Evolutionary conservation across 768 basidiomycete species (phyloP).

Genomic region (Strobilomyces dryophilus): DNA sequence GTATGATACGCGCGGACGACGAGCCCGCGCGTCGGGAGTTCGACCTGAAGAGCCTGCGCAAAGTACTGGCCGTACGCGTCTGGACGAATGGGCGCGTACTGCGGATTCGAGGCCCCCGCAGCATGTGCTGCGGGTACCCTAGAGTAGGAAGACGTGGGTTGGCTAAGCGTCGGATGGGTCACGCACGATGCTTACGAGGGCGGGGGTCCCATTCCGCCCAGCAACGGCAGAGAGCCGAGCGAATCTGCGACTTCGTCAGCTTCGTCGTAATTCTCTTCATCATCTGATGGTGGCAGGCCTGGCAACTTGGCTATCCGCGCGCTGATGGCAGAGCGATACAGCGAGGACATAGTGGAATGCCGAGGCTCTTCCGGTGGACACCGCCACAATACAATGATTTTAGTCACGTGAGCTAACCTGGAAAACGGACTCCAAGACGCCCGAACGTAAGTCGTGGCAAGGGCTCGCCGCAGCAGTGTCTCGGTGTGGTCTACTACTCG

Average conservation of each 20-base stretch:
- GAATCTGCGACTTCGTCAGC: slow-evolving; percentile 52
- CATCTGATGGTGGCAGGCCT: slow-evolving; percentile 32
- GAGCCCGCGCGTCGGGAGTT: slow-evolving; percentile 55
- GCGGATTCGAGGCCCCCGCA: slow-evolving; percentile 45
- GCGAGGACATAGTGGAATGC: slow-evolving; percentile 50
- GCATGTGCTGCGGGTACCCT: slow-evolving; percentile 28
- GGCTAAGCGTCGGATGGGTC: neutral
- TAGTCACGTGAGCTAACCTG: neutral
- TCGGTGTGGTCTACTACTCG: too few species aligned
- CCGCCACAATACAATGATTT: neutral
- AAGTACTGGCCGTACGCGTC: slow-evolving; percentile 55
- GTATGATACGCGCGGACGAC: slow-evolving; percentile 84
- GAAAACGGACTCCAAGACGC: too few species aligned
- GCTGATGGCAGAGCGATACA: slow-evolving; percentile 74
- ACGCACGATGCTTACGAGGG: slow-evolving; percentile 46
- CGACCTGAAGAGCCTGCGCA: slow-evolving; percentile 71
- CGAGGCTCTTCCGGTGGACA: neutral
- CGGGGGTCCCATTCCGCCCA: slow-evolving; percentile 52
- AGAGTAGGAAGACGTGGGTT: slow-evolving; percentile 16
- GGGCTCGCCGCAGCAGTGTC: too few species aligned
- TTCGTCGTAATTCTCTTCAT: slow-evolving; percentile 38
- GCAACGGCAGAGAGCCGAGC: slow-evolving; percentile 55
- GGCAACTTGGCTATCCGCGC: slow-evolving; percentile 77
- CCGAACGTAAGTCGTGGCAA: too few species aligned
- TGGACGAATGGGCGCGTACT: slow-evolving; percentile 77